Conservation (phyloP, 257 asterid species). For the Verbascum thapsus region DNA sequence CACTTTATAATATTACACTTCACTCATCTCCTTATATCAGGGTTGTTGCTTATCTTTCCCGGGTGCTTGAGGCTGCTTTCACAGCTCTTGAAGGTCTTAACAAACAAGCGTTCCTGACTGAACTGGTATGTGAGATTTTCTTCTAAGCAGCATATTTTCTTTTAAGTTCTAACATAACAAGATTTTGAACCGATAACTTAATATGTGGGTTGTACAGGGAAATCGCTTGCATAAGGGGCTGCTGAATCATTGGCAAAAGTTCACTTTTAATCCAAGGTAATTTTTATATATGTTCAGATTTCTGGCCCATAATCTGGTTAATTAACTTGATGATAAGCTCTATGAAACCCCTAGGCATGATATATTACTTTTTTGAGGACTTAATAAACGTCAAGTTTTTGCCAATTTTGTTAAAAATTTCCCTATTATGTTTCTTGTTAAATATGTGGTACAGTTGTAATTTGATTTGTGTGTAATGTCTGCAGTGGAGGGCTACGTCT, state of each 20-base stretch:
- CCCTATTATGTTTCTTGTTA: too few species aligned
- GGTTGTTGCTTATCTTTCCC: constrained; percentile 93
- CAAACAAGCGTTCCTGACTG: constrained; percentile 92
- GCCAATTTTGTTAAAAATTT: too few species aligned
- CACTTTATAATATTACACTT: constrained; percentile 12
- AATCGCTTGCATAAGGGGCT: constrained; percentile 89
- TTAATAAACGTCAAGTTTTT: too few species aligned
- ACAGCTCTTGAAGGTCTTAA: constrained; percentile 97
- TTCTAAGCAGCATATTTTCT: constrained; percentile 14
- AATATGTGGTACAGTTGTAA: too few species aligned
- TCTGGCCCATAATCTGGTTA: constrained; percentile 10
- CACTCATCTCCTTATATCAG: constrained; percentile 47
- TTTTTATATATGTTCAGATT: constrained; percentile 18
- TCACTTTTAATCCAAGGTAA: constrained; percentile 96
- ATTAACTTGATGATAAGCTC: neutral
- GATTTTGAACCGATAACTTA: constrained; percentile 22
- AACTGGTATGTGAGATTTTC: constrained; percentile 64
- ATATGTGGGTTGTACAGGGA: constrained; percentile 54
- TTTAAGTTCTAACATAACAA: neutral
- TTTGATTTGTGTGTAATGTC: constrained; percentile 19
- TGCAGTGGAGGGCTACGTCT: constrained; percentile 95
- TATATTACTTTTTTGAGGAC: too few species aligned
- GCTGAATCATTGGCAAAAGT: constrained; percentile 93
- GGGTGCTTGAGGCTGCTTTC: constrained; percentile 97
- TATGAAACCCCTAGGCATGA: neutral